Evolutionary conservation across 2,329 filamentous ascomycete genomes (phyloP).

Genomic region (Keithomyces neogunnii): DNA sequence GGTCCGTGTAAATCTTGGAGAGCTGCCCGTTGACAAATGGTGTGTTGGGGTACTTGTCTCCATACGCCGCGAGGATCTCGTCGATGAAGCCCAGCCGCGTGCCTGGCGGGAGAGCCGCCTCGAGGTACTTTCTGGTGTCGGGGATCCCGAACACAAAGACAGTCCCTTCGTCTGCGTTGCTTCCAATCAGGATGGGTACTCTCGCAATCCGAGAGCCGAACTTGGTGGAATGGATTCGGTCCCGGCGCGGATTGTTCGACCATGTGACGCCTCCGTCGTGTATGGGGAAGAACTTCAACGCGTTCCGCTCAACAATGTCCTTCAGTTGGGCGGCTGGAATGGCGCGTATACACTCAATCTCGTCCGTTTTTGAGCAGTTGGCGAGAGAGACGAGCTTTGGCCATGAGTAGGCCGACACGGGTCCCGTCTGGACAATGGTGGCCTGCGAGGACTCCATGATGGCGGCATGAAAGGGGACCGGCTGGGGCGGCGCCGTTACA

Average conservation of each 20-base stretch:
- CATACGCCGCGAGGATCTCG: constrained; percentile 9
- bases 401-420: constrained; percentile 11
- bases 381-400: constrained; percentile 3
- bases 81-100: not conserved
- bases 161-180: constrained; percentile 15
- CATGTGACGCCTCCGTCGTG: constrained; percentile 14
- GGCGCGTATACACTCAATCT: constrained; percentile 16
- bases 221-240: constrained; percentile 8
- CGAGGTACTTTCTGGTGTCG: not conserved
- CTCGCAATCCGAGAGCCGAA: constrained; percentile 9
- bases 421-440: constrained; percentile 2
- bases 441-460: constrained; percentile 17
- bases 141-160: constrained; percentile 1
- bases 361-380: constrained; percentile 5
- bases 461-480: constrained; percentile 19
- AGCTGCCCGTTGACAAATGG: constrained; percentile 12
- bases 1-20: constrained; percentile 13
- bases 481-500: constrained; percentile 12
- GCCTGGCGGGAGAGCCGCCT: not conserved
- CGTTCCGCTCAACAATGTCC: constrained; percentile 8
- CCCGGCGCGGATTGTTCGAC: constrained; percentile 8
- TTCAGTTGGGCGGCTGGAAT: constrained; percentile 12
- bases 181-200: constrained; percentile 15
- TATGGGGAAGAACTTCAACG: constrained; percentile 13
- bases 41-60: constrained; percentile 9